Evolutionary conservation across 2,329 filamentous ascomycete genomes (phyloP).

Genomic region (Neofusicoccum parvum): DNA sequence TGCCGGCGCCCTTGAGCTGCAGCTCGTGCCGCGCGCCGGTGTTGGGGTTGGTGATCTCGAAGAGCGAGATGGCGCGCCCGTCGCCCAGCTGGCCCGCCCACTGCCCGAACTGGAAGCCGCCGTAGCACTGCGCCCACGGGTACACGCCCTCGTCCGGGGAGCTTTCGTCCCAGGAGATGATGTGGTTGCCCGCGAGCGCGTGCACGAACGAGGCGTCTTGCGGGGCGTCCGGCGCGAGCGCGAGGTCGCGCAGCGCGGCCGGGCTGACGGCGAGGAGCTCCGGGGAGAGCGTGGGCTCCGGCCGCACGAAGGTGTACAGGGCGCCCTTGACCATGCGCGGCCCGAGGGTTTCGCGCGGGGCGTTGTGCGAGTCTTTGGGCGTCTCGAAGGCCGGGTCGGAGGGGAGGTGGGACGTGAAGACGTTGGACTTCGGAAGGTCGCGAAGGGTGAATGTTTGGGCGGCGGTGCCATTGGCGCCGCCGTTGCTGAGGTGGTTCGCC

Average conservation of each 20-base stretch:
- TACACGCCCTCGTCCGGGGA: slow-evolving; percentile 69
- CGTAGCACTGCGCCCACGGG: slow-evolving; percentile 98
- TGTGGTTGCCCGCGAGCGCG: slow-evolving; percentile 78
- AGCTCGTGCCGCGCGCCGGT: slow-evolving; percentile 80
- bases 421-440: slow-evolving; percentile 65
- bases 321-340: slow-evolving; percentile 85
- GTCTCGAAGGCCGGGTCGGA: slow-evolving; percentile 78
- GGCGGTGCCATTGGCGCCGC: slow-evolving; percentile 23
- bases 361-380: slow-evolving; percentile 77
- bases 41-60: slow-evolving; percentile 77
- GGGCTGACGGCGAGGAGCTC: slow-evolving; percentile 82
- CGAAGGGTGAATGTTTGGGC: slow-evolving; percentile 39
- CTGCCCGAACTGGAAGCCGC: slow-evolving; percentile 70
- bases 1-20: slow-evolving; percentile 90
- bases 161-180: slow-evolving; percentile 76
- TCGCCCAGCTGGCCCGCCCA: slow-evolving; percentile 98
- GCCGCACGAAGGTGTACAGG: slow-evolving; percentile 87
- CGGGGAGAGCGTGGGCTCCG: slow-evolving; percentile 69
- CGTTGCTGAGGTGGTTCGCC: slow-evolving; percentile 44
- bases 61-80: slow-evolving; percentile 89
- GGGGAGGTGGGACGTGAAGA: slow-evolving; percentile 69
- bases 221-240: slow-evolving; percentile 69
- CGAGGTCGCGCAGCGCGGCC: slow-evolving; percentile 78
- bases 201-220: slow-evolving; percentile 73
- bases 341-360: slow-evolving; percentile 72